phyloP scores from a whole-genome alignment of 345 rosid genomes.

The Citrus glauca region DNA sequence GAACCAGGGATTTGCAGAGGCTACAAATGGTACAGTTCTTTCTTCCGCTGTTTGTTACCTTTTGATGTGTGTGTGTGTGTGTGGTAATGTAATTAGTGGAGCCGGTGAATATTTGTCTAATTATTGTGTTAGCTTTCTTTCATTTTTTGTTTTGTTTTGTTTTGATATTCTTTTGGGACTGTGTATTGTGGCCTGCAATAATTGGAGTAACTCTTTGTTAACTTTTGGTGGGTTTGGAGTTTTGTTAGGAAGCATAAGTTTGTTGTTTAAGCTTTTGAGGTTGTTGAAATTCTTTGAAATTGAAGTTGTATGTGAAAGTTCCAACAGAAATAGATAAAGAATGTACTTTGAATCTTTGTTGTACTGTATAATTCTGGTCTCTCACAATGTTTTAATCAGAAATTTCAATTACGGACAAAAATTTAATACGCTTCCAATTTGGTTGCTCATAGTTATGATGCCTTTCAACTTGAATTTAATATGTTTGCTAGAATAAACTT shows the following conservation, averaged over 20 bases:
- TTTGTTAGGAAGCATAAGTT: background rate
- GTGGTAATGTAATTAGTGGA: background rate
- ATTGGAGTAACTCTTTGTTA: background rate
- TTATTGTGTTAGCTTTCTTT: background rate
- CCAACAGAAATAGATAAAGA: background rate
- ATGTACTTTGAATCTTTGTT: background rate
- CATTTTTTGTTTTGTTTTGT: background rate
- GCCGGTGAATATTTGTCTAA: background rate
- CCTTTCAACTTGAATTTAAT: background rate
- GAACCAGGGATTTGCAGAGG: conserved; percentile 21
- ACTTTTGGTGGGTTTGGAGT: background rate
- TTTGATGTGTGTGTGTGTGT: background rate
- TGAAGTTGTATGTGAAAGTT: background rate
- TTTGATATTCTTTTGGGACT: background rate
- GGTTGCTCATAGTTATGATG: background rate
- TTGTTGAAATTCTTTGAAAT: conserved; percentile 1
- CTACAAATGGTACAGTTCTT: conserved; percentile 32
- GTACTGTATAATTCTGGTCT: background rate
- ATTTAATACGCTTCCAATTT: background rate
- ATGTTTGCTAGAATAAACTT: background rate
- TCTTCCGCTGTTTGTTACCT: background rate
- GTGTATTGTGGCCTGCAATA: background rate
- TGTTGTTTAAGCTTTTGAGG: background rate
- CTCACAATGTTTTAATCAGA: background rate
- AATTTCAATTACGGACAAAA: background rate